phyloP scores from a whole-genome alignment of 306 rosid genomes.

The Lathyrus aphaca region DNA sequence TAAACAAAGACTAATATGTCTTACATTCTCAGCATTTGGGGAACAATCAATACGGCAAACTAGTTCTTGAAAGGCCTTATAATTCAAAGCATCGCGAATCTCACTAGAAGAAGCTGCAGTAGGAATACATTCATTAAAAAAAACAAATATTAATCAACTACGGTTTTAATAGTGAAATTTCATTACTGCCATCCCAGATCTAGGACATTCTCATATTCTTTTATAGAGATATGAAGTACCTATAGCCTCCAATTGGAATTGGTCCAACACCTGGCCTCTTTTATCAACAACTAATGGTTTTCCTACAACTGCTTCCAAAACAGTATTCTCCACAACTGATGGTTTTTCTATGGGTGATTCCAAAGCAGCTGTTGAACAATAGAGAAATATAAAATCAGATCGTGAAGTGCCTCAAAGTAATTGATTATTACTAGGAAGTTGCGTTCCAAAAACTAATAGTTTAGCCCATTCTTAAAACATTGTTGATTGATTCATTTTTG shows the following conservation, averaged over 20 bases:
- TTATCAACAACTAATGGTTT: conserved; percentile 55
- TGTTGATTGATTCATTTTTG: conserved; percentile 26
- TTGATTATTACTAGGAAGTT: neutral
- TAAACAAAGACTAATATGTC: conserved; percentile 25
- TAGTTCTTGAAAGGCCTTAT: conserved; percentile 65
- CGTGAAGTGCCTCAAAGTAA: conserved; percentile 18
- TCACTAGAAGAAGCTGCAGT: conserved; percentile 81
- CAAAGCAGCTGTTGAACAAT: conserved; percentile 47
- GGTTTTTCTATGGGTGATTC: conserved; percentile 53
- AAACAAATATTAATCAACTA: neutral
- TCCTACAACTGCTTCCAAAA: conserved; percentile 41
- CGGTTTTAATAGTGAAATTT: conserved; percentile 21
- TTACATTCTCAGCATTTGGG: conserved; percentile 66
- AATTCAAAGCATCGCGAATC: conserved; percentile 60
- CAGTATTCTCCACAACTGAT: conserved; percentile 41
- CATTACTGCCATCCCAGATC: neutral
- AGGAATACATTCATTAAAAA: conserved; percentile 27
- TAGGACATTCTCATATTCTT: conserved; percentile 11
- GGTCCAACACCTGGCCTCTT: conserved; percentile 53
- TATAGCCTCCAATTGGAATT: conserved; percentile 66
- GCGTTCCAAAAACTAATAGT: neutral
- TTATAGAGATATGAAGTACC: conserved; percentile 47
- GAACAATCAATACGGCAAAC: conserved; percentile 59
- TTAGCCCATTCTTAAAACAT: conserved; percentile 1
- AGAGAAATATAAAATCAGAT: conserved; percentile 35